Percentiles rank a stretch among this genome's conserved stretches.
These are phyloP conservation scores for Sporothrix mexicana DNA, from an alignment of 2,329 filamentous ascomycete genomes.

Conservation along the genomic window DNA sequence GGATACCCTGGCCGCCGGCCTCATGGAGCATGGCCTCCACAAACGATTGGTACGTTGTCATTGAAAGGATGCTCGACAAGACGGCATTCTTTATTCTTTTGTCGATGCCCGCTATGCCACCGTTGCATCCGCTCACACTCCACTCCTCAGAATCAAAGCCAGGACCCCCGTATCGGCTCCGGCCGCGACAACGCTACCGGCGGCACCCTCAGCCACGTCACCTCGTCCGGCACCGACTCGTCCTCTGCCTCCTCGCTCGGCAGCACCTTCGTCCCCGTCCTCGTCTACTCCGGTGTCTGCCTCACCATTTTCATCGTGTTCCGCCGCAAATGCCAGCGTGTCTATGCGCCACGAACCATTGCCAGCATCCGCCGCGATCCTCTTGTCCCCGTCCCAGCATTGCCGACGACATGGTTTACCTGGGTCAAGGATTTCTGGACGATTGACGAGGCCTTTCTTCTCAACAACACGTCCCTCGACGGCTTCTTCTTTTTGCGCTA, in stretches of 20 bases:
- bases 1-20: conserved; percentile 30
- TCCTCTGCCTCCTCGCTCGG: conserved; percentile 51
- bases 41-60: conserved; percentile 33
- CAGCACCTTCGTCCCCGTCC: conserved; percentile 60
- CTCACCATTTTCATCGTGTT: conserved; percentile 58
- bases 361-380: conserved; percentile 53
- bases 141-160: conserved; percentile 42
- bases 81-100: neutral
- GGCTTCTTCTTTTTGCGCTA: conserved; percentile 88
- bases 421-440: conserved; percentile 69
- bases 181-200: conserved; percentile 50
- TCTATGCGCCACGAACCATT: conserved; percentile 62
- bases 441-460: conserved; percentile 74
- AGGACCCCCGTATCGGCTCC: conserved; percentile 53
- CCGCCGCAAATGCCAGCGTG: conserved; percentile 55
- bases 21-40: conserved; percentile 28
- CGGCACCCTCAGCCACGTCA: conserved; percentile 47
- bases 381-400: conserved; percentile 59
- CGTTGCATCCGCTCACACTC: neutral
- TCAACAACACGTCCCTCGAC: conserved; percentile 88
- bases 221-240: conserved; percentile 47
- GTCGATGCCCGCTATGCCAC: neutral
- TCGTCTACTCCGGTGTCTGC: conserved; percentile 56
- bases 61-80: neutral
- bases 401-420: conserved; percentile 63